Percentiles rank a stretch among this genome's conserved stretches.
Evolutionary conservation across 768 basidiomycete genomes (phyloP).

Genomic region (Lentinula guzmanii): DNA sequence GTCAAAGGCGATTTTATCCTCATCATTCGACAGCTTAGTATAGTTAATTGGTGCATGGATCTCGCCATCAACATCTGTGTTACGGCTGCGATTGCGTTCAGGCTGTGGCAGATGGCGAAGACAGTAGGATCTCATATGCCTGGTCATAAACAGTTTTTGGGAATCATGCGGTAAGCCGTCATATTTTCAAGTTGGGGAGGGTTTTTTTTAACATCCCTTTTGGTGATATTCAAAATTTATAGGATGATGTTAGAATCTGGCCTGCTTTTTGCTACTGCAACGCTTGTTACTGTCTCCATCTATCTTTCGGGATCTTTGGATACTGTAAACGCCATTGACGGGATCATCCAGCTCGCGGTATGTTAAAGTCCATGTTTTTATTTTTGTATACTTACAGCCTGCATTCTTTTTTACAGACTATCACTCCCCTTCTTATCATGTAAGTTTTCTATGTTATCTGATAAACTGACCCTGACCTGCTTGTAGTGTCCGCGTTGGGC

Average conservation of each 20-base stretch:
- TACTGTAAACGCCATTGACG: slow-evolving; percentile 4
- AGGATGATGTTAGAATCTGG: slow-evolving; percentile 5
- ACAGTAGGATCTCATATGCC: neutral
- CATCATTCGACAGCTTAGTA: neutral
- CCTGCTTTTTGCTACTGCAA: slow-evolving; percentile 3
- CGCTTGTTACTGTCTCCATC: neutral
- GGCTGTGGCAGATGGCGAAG: slow-evolving; percentile 2
- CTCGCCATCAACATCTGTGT: slow-evolving; percentile 5
- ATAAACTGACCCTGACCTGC: neutral
- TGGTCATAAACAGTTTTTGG: neutral
- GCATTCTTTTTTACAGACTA: neutral
- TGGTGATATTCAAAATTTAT: neutral
- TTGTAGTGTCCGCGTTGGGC: slow-evolving; percentile 4
- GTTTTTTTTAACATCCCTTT: neutral
- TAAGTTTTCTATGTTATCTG: neutral
- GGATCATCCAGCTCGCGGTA: slow-evolving; percentile 5
- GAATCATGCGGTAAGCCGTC: neutral
- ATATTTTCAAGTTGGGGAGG: neutral
- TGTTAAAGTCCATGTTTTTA: neutral
- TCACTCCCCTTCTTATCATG: slow-evolving; percentile 6
- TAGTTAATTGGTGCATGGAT: slow-evolving; percentile 4
- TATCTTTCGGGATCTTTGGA: slow-evolving; percentile 2
- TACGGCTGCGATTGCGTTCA: slow-evolving; percentile 3
- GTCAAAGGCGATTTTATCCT: neutral
- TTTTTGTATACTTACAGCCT: neutral